Evolutionary conservation across 371 early-diverging fungal species (phyloP), one percentile per base, ranked within the genome.

Genomic region (Mortierella sp.): DNA sequence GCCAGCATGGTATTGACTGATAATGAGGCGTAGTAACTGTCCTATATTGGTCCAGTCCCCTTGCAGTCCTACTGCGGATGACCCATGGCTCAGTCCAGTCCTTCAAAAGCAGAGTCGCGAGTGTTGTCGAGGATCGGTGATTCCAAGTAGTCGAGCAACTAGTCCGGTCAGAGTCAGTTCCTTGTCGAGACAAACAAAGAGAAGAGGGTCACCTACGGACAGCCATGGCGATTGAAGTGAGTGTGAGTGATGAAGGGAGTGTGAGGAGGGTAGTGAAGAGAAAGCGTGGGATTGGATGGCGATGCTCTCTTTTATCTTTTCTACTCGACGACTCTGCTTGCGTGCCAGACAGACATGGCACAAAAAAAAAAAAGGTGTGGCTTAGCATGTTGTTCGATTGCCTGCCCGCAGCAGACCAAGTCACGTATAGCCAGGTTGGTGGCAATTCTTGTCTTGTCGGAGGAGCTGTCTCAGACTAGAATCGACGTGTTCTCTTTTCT

Each of bases 121-220:
- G 61, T 1, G 5, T 8, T 1, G 34, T 2, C 61, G 37, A 61
- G 37, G 61, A 61, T 61, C 61, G 16, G 9, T 37, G 61, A 58
- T 58, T 58, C 34, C 58, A 8, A 58, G 13, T 16, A 16, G 6
- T 14, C 34, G 10, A 16, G 8, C 22, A 10, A 19, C 5, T 37
- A 34, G 39, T 22, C 34, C 34, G 26, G 45, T 31, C 9, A 4
- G 66, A 16, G 19, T 19, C 45, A 19, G 7, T 31, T 43, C 24
- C 19, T 40, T 19, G 44, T n/a, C 26, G 44, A 0, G 2, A 31
- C 26, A 66, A 26, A 47, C 1, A 19, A 40, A 11, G n/a, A 9
- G 9, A 22, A 31, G n/a, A 39, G 53, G 39, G 41, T 26, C 74
- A 74, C 74, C 74, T 74, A 74, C 74, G 74, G 69, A 74, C 74